Conservation (phyloP, 495 filamentous ascomycete species). For the Corynascus novoguineensis region DNA sequence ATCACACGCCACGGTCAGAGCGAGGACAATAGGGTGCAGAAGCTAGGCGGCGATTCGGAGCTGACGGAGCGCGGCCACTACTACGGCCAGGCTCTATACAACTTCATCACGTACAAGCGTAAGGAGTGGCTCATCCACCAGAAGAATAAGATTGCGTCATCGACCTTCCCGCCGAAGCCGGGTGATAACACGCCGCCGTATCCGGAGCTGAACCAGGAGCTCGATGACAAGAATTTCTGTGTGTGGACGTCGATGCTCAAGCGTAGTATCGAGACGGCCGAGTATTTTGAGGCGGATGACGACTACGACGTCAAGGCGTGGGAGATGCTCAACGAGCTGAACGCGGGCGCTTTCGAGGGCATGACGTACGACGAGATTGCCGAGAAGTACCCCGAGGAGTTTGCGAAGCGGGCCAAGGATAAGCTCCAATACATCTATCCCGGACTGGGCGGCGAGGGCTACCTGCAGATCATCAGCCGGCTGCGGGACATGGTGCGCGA, state of each 20-base stretch:
- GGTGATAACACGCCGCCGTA: constrained; percentile 94
- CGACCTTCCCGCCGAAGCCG: constrained; percentile 72
- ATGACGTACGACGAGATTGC: constrained; percentile 90
- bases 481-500: constrained; percentile 94
- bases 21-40: constrained; percentile 68
- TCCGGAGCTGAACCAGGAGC: constrained; percentile 64
- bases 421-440: constrained; percentile 94
- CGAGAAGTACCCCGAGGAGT: constrained; percentile 68
- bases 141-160: constrained; percentile 60
- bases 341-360: constrained; percentile 87
- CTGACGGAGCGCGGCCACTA: constrained; percentile 66
- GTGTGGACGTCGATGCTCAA: constrained; percentile 98
- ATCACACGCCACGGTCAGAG: constrained; percentile 92
- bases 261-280: constrained; percentile 74
- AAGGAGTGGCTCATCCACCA: constrained; percentile 72
- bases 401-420: constrained; percentile 62
- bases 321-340: constrained; percentile 96
- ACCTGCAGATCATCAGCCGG: constrained; percentile 93
- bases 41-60: constrained; percentile 79
- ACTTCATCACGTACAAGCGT: constrained; percentile 71
- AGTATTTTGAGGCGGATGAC: constrained; percentile 86
- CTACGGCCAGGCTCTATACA: constrained; percentile 67
- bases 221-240: constrained; percentile 82
- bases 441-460: constrained; percentile 90
- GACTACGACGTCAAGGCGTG: constrained; percentile 96